These are phyloP conservation scores for Tolypocladium sp. DNA, from an alignment of 2,329 filamentous ascomycete genomes.

Conservation along the genomic window DNA sequence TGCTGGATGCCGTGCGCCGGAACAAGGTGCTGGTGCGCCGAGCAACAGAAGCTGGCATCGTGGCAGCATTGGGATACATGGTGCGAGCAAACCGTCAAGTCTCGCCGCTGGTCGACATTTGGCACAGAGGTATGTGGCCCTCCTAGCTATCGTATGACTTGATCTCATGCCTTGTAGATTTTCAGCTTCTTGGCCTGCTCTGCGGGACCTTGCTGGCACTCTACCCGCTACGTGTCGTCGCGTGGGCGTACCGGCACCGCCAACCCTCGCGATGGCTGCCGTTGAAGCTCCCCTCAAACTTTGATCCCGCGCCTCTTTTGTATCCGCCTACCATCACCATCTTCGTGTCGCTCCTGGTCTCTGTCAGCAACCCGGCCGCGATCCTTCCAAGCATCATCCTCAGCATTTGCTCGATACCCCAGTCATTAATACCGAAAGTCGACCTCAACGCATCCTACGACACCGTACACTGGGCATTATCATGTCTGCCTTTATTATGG, in stretches of 20 bases:
- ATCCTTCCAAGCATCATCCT: slow-evolving; percentile 77
- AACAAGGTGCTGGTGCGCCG: slow-evolving; percentile 44
- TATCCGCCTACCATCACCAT: slow-evolving; percentile 74
- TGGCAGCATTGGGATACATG: slow-evolving; percentile 38
- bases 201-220: slow-evolving; percentile 32
- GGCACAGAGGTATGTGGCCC: slow-evolving; percentile 36
- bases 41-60: slow-evolving; percentile 40
- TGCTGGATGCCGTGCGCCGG: slow-evolving; percentile 25
- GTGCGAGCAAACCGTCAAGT: slow-evolving; percentile 38
- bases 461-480: slow-evolving; percentile 69
- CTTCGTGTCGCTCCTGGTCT: slow-evolving; percentile 67
- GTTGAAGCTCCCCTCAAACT: slow-evolving; percentile 58
- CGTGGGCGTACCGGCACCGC: slow-evolving; percentile 35
- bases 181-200: slow-evolving; percentile 26
- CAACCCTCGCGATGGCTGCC: slow-evolving; percentile 27
- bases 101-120: slow-evolving; percentile 32
- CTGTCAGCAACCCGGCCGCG: slow-evolving; percentile 47
- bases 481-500: slow-evolving; percentile 55
- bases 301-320: slow-evolving; percentile 85
- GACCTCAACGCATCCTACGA: slow-evolving; percentile 49
- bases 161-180: slow-evolving; percentile 24
- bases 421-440: slow-evolving; percentile 58
- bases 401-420: slow-evolving; percentile 67
- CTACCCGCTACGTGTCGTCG: slow-evolving; percentile 52
- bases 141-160: background rate